Evolutionary conservation across 495 filamentous ascomycete species (phyloP).

Genomic region (Amniculicola lignicola): DNA sequence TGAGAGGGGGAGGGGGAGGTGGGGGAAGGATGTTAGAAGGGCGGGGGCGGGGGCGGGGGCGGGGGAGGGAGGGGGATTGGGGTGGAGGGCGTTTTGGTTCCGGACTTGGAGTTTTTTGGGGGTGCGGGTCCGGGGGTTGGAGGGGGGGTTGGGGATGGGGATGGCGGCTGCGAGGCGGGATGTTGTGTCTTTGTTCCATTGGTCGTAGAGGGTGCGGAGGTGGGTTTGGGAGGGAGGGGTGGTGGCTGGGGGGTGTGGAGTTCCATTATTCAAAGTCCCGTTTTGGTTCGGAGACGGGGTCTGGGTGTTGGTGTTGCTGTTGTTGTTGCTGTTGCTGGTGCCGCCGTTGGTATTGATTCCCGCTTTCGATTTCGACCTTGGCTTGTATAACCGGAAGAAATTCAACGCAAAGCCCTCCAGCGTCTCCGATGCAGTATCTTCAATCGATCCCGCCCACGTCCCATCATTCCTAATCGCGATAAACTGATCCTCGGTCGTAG

Average conservation of each 20-base stretch:
- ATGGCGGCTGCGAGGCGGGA: slow-evolving; percentile 7
- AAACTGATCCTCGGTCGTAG: slow-evolving; percentile 22
- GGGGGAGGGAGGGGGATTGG: neutral
- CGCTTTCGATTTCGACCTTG: slow-evolving; percentile 7
- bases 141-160: neutral
- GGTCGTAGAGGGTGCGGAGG: slow-evolving; percentile 15
- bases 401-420: slow-evolving; percentile 24
- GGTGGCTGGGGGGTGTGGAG: neutral
- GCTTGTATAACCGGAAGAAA: slow-evolving; percentile 13
- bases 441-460: slow-evolving; percentile 30
- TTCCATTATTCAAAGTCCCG: no score
- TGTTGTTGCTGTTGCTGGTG: neutral
- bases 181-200: slow-evolving; percentile 14
- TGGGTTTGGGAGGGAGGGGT: slow-evolving; percentile 5
- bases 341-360: neutral
- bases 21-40: slow-evolving; percentile 20
- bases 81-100: neutral
- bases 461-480: slow-evolving; percentile 25
- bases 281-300: no score
- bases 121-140: neutral
- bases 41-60: no score
- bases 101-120: slow-evolving; percentile 23
- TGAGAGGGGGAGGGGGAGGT: slow-evolving; percentile 14
- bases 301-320: neutral
- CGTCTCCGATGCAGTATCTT: slow-evolving; percentile 24